Evolutionary conservation across 1,284 basidiomycete genomes (phyloP), one percentile per base, ranked within the genome.

Genomic region (Ustilago loliicola): DNA sequence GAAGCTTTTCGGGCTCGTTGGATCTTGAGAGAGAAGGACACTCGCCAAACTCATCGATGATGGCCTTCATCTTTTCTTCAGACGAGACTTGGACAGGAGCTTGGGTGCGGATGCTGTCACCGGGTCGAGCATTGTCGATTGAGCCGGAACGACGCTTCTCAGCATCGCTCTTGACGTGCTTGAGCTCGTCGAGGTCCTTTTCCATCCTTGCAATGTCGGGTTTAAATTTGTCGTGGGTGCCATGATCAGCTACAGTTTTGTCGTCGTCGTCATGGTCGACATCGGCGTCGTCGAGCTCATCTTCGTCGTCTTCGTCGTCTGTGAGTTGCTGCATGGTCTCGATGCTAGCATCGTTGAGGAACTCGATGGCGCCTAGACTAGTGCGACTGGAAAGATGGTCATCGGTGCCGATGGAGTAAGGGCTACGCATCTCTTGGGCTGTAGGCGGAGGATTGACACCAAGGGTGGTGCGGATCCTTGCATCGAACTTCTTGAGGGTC

Each of bases 31-130:
- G 38, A 3, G 70, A 72, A n/a, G 69, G 23, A 47, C 72, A 79
- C 11, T 68, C 59, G 61, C 82, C 83, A 13, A 84, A 84, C 57
- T 84, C 80, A 29, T 76, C 66, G 51, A 73, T 58, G 51, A 84
- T 58, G 40, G 76, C 74, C 56, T 77, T 59, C 50, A 82, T 69
- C 70, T 77, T 79, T 42, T 77, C 66, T 10, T 79, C 67, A 19
- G 64, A 25, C 3, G 65, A 72, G 36, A 81, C 21, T 1, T 68
- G 50, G 29, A 69, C 32, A 4, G 60, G 59, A 7, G 66, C 62
- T 13, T 38, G 34, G 19, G 65, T 62, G 27, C 61, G 61, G 15
- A 67, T 42, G 21, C 11, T 61, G 40, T 71, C 70, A 34, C 69
- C 70, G 11, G 64, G 61, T 4, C 56, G 45, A 8, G 45, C 56